Base-by-base conservation (phyloP, 148 eudicot species). In the Nepenthes mirabilis region DNA sequence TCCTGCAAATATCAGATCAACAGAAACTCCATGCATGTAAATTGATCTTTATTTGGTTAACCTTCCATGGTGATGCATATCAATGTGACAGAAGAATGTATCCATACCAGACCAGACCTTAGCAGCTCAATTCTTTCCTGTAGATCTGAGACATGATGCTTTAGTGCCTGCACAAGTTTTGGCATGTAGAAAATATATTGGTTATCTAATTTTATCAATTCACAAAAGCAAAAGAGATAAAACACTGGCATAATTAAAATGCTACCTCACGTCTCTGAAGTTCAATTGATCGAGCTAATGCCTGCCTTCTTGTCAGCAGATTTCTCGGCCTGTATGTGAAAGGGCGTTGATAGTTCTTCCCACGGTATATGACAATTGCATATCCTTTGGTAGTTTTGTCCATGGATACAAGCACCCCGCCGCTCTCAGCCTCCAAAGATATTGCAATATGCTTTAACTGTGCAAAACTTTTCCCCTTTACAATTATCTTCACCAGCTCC, bases 201-300 rank as follows among this genome's bases (percentile, higher is more conserved):
- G 45, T 40, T 40, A 8, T 40, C 45, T 9, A 37, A 60, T 40
- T 6, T 34, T 6, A 11, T 52, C 8, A 7, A 52, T 11, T 14
- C 55, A 14, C 55, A 52, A 0, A 13, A 32, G 5, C 1, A 52
- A 11, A 52, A 52, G 55, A 55, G 34, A 33, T 14, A 33, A 36
- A 11, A 45, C 5, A 6, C 33, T 36, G 33, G 33, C 1, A 36
- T 45, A 5, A 45, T 49, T 49, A 12, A 56, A 33, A 55, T 63
- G 47, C 50, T 68, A 87, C 97, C 97, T 90, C 95, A 9, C 91
- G 87, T 52, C 97, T 75, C 76, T 90, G 97, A 65, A 89, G 84
- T 70, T 94, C 99, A 56, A 94, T 78, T 57, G 95, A 86, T 33
- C 90, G 86, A 62, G 99, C 91, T 68, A 87, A 85, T 52, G 99